Evolutionary conservation across 2,329 filamentous ascomycete species (phyloP), one percentile per base, ranked within the genome.

Genomic region (Penicillium sp.): DNA sequence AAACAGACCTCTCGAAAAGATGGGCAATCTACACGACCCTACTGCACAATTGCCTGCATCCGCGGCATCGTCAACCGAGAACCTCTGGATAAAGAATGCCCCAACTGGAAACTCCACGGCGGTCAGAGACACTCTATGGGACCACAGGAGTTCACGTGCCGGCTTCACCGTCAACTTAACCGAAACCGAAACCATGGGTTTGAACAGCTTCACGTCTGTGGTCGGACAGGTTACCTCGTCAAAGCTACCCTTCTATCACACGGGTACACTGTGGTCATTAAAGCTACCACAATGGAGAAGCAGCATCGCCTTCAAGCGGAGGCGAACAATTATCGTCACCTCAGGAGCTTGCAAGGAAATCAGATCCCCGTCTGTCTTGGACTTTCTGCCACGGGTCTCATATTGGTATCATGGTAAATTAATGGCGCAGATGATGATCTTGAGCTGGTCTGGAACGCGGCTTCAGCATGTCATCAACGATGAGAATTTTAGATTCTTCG

Each of bases 61-160:
- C 55, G 49, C n/a, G 58, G 63, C 4, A 57, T 69, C 9, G 48
- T 61, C 13, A 59, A 59, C 43, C 50, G 53, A 48, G 63, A 43
- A 0, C 44, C 40, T 45, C 48, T 68, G 22, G 61, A 64, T 53
- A 48, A 56, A 21, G 36, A 52, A 47, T 67, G 60, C 63, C 77
- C 74, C 0, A 80, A 80, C 48, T 55, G 9, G 53, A 44, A 60
- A 55, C 42, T 42, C 14, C 53, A 63, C 36, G 47, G 61, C 55
- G 54, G 68, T 3, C 53, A 46, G 9, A 61, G 68, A 53, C 74
- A 80, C 45, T 61, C 56, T 48, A 46, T 64, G 8, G 52, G 53
- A 9, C 51, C 52, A 27, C 45, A 48, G 7, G 57, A 66, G 39
- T 62, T 66, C 44, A 66, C 53, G 27, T 50, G 50, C 43, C 21